Evolutionary conservation across 805 yeast species (phyloP).

Genomic region (Tetrapisispora arboricola): DNA sequence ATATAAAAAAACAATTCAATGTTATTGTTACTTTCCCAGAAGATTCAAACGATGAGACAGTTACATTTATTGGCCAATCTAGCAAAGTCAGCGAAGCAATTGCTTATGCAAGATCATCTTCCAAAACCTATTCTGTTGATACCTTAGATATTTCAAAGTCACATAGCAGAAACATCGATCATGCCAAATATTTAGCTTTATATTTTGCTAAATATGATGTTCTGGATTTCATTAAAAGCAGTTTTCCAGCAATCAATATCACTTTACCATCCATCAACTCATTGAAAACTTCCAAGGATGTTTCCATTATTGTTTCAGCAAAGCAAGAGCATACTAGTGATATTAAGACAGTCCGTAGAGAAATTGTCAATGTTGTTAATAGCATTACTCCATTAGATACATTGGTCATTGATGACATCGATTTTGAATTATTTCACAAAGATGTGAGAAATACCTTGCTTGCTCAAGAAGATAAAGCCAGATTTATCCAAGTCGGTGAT

Average conservation of each 20-base stretch:
- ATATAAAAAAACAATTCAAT: conserved; percentile 41
- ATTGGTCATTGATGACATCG: conserved; percentile 50
- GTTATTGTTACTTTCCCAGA: conserved; percentile 51
- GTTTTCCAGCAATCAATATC: conserved; percentile 36
- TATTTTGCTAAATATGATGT: conserved; percentile 47
- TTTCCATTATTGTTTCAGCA: conserved; percentile 55
- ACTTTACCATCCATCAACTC: conserved; percentile 37
- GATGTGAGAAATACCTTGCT: conserved; percentile 20
- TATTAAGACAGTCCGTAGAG: conserved; percentile 55
- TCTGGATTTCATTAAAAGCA: conserved; percentile 34
- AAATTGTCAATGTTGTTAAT: conserved; percentile 65
- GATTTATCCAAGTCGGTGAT: conserved; percentile 50
- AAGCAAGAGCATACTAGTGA: conserved; percentile 37
- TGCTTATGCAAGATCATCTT: conserved; percentile 45
- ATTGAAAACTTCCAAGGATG: conserved; percentile 38
- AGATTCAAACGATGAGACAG: conserved; percentile 36
- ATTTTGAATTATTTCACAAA: conserved; percentile 32
- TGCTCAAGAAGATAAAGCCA: conserved; percentile 33
- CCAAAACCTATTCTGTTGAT: conserved; percentile 52
- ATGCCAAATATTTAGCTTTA: conserved; percentile 66
- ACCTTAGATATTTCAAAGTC: conserved; percentile 78
- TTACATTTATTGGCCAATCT: conserved; percentile 57
- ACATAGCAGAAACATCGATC: conserved; percentile 67
- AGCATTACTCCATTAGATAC: conserved; percentile 58
- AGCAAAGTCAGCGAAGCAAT: conserved; percentile 51